phyloP scores from a whole-genome alignment of 208 protist species.

The Phytomonas sp. region DNA sequence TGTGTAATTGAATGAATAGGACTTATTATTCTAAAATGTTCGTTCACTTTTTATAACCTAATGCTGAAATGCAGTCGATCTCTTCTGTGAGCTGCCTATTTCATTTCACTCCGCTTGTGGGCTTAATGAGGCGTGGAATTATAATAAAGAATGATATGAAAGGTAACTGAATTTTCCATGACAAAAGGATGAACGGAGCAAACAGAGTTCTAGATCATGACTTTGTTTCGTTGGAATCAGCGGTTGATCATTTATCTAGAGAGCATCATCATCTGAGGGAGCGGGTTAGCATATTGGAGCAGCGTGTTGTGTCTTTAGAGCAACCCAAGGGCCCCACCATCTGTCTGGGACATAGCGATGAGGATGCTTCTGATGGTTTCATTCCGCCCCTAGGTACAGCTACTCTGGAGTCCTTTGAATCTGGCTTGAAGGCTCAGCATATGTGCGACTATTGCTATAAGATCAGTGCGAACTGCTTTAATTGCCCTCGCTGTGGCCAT shows the following conservation, averaged over 20 bases:
- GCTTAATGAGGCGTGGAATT: background rate
- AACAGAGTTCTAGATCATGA: background rate
- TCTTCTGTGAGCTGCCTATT: background rate
- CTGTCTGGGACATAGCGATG: background rate
- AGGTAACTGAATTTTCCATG: conserved; percentile 2
- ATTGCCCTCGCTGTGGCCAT: conserved; percentile 34
- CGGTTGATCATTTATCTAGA: background rate
- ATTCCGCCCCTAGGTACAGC: background rate
- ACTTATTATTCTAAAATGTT: background rate
- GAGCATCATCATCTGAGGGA: background rate
- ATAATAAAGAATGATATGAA: conserved; percentile 6
- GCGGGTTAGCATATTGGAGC: background rate
- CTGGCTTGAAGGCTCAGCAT: background rate
- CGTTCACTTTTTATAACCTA: background rate
- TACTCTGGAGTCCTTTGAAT: background rate
- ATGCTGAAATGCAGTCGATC: background rate
- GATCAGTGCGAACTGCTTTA: conserved; percentile 21
- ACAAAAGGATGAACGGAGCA: conserved; percentile 9
- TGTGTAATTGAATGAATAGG: background rate
- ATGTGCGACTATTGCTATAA: conserved; percentile 70
- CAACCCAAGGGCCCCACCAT: background rate
- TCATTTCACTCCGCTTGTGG: background rate
- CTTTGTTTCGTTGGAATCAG: background rate
- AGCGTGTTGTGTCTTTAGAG: background rate
- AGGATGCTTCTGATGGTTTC: background rate